Percentiles rank a stretch among this genome's conserved stretches.
These are phyloP conservation scores for Pseudomonodictys pantanalensis DNA, from an alignment of 495 filamentous ascomycete species.

Conservation along the genomic window DNA sequence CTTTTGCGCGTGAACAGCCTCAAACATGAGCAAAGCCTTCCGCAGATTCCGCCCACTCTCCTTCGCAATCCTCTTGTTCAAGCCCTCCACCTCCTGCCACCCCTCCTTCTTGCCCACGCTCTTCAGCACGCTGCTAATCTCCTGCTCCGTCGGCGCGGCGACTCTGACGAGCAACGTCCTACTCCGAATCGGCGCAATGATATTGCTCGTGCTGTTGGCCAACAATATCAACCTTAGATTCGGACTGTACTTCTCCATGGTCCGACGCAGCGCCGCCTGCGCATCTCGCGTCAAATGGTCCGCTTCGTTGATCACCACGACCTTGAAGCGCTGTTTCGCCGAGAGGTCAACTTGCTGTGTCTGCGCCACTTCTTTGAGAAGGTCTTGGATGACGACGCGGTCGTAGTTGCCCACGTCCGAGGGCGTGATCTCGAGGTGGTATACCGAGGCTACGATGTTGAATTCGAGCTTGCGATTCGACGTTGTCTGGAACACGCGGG, in stretches of 20 bases:
- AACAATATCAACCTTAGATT: conserved; percentile 88
- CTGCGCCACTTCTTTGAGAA: conserved; percentile 96
- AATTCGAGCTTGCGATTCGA: conserved; percentile 97
- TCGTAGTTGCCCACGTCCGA: conserved; percentile 97
- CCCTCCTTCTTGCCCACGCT: conserved; percentile 73
- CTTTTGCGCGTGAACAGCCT: conserved; percentile 96
- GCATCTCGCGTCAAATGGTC: conserved; percentile 92
- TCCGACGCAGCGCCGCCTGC: conserved; percentile 88
- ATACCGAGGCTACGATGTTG: conserved; percentile 92
- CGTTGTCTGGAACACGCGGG: conserved; percentile 90
- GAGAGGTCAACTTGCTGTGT: conserved; percentile 93
- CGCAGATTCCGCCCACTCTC: conserved; percentile 91
- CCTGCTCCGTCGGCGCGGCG: conserved; percentile 77
- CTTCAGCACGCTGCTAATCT: conserved; percentile 76
- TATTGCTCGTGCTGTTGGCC: conserved; percentile 93
- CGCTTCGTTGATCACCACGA: conserved; percentile 99
- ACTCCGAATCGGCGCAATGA: conserved; percentile 92
- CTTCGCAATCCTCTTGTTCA: conserved; percentile 81
- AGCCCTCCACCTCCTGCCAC: conserved; percentile 63
- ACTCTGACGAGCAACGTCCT: conserved; percentile 88
- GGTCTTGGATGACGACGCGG: conserved; percentile 88
- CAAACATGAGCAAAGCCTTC: conserved; percentile 88
- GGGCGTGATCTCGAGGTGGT: conserved; percentile 97
- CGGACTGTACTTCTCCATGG: conserved; percentile 98
- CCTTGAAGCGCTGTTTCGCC: conserved; percentile 91